phyloP scores from a whole-genome alignment of 2,329 filamentous ascomycete species.

The Calonectria henricotiae region DNA sequence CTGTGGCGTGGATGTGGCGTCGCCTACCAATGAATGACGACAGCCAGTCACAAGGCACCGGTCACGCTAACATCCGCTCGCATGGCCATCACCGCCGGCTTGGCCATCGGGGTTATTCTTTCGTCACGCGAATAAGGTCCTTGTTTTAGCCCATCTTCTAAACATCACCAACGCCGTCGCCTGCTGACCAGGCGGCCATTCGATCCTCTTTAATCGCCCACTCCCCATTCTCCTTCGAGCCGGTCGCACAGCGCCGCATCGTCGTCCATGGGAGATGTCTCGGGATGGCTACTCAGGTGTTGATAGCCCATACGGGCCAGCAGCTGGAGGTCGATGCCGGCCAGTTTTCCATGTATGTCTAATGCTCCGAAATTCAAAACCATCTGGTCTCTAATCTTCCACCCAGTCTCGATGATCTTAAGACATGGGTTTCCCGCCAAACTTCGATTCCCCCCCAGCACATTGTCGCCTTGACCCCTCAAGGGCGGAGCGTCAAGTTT shows the following conservation, averaged over 20 bases:
- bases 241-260: constrained; percentile 52
- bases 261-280: constrained; percentile 65
- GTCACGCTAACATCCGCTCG: constrained; percentile 55
- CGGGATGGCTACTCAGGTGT: constrained; percentile 90
- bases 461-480: constrained; percentile 89
- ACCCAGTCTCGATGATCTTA: constrained; percentile 85
- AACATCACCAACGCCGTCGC: constrained; percentile 39
- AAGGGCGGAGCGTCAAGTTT: constrained; percentile 87
- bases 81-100: constrained; percentile 43
- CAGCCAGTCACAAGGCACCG: constrained; percentile 54
- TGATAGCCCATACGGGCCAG: constrained; percentile 94
- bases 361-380: background rate
- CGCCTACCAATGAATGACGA: constrained; percentile 40
- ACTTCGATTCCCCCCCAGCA: constrained; percentile 82
- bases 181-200: constrained; percentile 40
- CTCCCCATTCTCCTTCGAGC: constrained; percentile 32
- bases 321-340: constrained; percentile 85
- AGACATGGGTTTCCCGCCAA: constrained; percentile 83
- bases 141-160: constrained; percentile 24
- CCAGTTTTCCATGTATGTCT: constrained; percentile 78
- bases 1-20: constrained; percentile 45
- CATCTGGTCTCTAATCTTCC: constrained; percentile 36
- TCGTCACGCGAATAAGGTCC: constrained; percentile 51
- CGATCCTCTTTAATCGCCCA: constrained; percentile 38
- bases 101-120: constrained; percentile 38